These are phyloP conservation scores for Fusarium bactridioides DNA, from an alignment of 2,329 filamentous ascomycete species.

Conservation along the genomic window DNA sequence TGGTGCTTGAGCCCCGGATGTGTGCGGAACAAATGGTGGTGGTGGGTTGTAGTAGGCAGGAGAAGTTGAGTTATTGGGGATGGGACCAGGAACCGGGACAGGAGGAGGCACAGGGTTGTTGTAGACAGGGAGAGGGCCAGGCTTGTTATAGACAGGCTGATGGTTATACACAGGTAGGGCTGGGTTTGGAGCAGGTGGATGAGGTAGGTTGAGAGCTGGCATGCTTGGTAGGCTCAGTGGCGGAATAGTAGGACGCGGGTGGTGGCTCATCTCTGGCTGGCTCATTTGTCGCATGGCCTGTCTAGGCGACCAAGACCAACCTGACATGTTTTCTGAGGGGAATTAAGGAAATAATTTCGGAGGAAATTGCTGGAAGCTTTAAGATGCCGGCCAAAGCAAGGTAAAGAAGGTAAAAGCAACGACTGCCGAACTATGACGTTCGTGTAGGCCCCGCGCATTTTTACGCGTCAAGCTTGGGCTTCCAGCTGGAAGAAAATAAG, in stretches of 20 bases:
- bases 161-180: neutral
- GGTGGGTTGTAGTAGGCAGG: conserved; percentile 13
- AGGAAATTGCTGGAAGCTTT: neutral
- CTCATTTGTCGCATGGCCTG: conserved; percentile 27
- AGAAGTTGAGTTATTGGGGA: neutral
- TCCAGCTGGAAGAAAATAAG: neutral
- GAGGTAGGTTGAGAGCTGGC: conserved; percentile 8
- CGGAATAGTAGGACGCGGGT: neutral
- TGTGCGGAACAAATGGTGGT: conserved; percentile 17
- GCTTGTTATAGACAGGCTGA: neutral
- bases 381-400: neutral
- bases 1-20: neutral
- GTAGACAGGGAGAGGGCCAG: neutral
- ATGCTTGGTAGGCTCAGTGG: conserved; percentile 4
- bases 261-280: neutral
- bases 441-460: conserved; percentile 2
- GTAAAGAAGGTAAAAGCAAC: neutral
- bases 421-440: conserved; percentile 21
- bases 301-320: conserved; percentile 30
- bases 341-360: neutral
- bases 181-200: neutral
- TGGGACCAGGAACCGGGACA: neutral
- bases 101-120: neutral
- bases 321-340: conserved; percentile 11
- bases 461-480: neutral